Percentiles rank a stretch among this genome's conserved stretches.
Evolutionary conservation across 1,284 basidiomycete species (phyloP).

Genomic region (Rhizoctonia solani): DNA sequence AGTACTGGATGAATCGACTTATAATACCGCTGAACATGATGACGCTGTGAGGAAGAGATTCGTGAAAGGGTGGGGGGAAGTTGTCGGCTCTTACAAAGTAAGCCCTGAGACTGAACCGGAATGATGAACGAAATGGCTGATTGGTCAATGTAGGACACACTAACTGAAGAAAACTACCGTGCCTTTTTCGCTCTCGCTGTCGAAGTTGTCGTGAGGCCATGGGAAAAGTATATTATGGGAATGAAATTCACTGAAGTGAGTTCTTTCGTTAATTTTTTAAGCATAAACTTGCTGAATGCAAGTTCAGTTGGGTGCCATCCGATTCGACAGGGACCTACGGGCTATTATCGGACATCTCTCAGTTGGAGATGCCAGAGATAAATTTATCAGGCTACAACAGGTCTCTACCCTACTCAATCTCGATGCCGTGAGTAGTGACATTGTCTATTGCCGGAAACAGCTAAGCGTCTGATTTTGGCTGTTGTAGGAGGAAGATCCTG

Average conservation of each 20-base stretch:
- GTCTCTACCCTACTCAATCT: conserved; percentile 91
- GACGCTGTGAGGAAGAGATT: conserved; percentile 89
- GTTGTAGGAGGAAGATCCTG: conserved; percentile 81
- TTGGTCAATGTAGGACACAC: conserved; percentile 60
- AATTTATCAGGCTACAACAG: conserved; percentile 90
- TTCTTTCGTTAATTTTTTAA: conserved; percentile 11
- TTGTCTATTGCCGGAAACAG: conserved; percentile 25
- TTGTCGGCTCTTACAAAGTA: conserved; percentile 86
- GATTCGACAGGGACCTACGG: conserved; percentile 92
- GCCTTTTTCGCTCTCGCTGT: conserved; percentile 82
- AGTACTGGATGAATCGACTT: conserved; percentile 84
- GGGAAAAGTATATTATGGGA: conserved; percentile 85
- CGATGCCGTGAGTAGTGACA: conserved; percentile 65
- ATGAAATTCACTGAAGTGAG: conserved; percentile 87
- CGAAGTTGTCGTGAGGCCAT: conserved; percentile 86
- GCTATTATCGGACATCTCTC: conserved; percentile 80
- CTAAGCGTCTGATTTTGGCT: conserved; percentile 21
- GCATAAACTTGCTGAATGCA: conserved; percentile 5
- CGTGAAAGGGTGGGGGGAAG: conserved; percentile 78
- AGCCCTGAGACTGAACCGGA: conserved; percentile 39
- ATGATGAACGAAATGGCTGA: neutral
- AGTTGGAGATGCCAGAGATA: conserved; percentile 87
- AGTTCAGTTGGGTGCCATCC: conserved; percentile 89
- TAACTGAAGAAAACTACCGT: conserved; percentile 88
- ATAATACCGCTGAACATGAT: conserved; percentile 79